Evolutionary conservation across 768 basidiomycete genomes (phyloP), one percentile per base, ranked within the genome.

Genomic region (Amanita subjunquillea): DNA sequence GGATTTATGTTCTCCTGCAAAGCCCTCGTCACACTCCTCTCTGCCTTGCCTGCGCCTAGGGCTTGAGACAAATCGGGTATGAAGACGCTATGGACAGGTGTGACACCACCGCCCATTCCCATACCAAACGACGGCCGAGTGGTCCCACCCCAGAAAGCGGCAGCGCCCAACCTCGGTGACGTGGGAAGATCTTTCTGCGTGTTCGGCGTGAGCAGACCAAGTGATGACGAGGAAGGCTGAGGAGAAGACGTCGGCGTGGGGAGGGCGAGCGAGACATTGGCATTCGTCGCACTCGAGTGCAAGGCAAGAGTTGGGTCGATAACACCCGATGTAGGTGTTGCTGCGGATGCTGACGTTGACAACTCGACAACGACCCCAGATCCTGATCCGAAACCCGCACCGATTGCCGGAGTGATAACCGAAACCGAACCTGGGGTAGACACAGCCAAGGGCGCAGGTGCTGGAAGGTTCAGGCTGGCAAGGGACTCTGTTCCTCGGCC

Each of bases 1-100:
- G 89, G 89, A 62, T 91, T 91, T 64, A 91, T 78, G 62, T 91
- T 91, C 73, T 87, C 83, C 63, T 86, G 79, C 53, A 83, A 66
- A 44, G 62, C 63, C 57, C 55, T 62, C 51, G 58, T 58, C 29
- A 61, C 58, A 9, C 61, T 40, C 48, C 57, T 32, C 57, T 63
- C 50, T 55, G 54, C 51, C 47, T 25, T 29, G 9, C 59, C 56
- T 8, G 46, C 45, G 3, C 23, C 54, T 38, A 51, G 30, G n/a
- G 38, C 17, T 25, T 39, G 50, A 57, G 44, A 60, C 52, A 55
- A 57, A 60, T 91, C 87, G 0, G 91, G 89, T 36, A 91, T 77
- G 40, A 93, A 75, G 0, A 90, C 80, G 2, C 88, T 81, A 63
- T 94, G 91, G 22, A 92, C 90, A 37, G 87, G 86, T 0, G 89